phyloP scores from a whole-genome alignment of 371 early-diverging fungal genomes.

The Mucor piriformis region DNA sequence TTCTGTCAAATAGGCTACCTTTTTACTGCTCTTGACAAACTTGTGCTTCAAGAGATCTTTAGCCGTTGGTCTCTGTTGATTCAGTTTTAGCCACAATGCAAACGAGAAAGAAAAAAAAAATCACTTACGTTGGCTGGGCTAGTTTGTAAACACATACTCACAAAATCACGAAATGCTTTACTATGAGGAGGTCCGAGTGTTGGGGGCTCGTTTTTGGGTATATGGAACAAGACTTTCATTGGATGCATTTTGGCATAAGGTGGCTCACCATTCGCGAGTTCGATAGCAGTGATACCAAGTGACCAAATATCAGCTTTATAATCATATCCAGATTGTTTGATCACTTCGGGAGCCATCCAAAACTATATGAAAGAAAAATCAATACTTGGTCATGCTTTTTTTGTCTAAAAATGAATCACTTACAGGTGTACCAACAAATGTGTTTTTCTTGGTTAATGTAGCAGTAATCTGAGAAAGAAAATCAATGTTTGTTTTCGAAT shows the following conservation, averaged over 20 bases:
- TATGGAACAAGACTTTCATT: slow-evolving; percentile 91
- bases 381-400: not conserved
- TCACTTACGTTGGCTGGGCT: slow-evolving; percentile 71
- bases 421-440: slow-evolving; percentile 98
- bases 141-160: slow-evolving; percentile 83
- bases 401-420: slow-evolving; percentile 17
- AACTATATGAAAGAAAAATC: slow-evolving; percentile 52
- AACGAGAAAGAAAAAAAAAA: not conserved
- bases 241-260: slow-evolving; percentile 94
- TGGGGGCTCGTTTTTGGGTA: slow-evolving; percentile 94
- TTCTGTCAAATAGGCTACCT: slow-evolving; percentile 81
- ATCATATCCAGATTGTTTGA: slow-evolving; percentile 94
- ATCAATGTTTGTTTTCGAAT: slow-evolving; percentile 18
- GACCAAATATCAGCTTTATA: slow-evolving; percentile 99
- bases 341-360: slow-evolving; percentile 99
- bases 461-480: slow-evolving; percentile 73
- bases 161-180: slow-evolving; percentile 90
- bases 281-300: slow-evolving; percentile 97
- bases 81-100: not conserved
- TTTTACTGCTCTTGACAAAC: slow-evolving; percentile 84
- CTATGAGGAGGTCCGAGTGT: slow-evolving; percentile 75
- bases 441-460: slow-evolving; percentile 92
- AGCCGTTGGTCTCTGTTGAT: slow-evolving; percentile 80
- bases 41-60: slow-evolving; percentile 89
- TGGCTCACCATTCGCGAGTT: slow-evolving; percentile 92